Evolutionary conservation across 768 basidiomycete genomes (phyloP).

Genomic region (Ramaria sp.): DNA sequence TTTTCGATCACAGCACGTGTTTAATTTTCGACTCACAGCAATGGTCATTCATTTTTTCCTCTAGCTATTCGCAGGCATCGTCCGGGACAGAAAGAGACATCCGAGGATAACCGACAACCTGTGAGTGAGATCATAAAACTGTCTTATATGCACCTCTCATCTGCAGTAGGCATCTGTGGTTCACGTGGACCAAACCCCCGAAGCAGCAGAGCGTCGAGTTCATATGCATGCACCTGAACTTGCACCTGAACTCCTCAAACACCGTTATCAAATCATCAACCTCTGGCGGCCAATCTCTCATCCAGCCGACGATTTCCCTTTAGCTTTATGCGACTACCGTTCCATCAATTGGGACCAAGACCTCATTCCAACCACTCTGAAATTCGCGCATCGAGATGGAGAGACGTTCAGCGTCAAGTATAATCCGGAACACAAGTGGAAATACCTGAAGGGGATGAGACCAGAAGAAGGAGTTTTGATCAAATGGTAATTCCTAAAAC

Average conservation of each 20-base stretch:
- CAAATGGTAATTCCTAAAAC: constrained; percentile 37
- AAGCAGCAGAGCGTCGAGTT: constrained; percentile 36
- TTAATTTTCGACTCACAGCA: constrained; percentile 61
- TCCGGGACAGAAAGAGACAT: constrained; percentile 35
- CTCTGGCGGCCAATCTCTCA: no score
- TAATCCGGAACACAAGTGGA: no score
- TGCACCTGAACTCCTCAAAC: no score
- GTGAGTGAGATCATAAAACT: no score
- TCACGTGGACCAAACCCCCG: no score
- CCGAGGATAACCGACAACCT: constrained; percentile 17
- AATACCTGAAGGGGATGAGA: no score
- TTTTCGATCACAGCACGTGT: constrained; percentile 41
- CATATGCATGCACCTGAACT: constrained; percentile 37
- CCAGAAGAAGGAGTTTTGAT: constrained; percentile 41
- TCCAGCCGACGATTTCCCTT: no score
- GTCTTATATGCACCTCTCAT: background rate
- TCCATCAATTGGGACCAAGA: no score
- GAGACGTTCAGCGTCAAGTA: no score
- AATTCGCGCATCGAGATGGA: constrained; percentile 40
- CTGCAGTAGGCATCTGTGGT: constrained; percentile 14
- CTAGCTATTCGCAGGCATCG: constrained; percentile 42
- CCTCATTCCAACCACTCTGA: no score
- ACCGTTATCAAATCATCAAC: no score
- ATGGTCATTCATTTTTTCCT: constrained; percentile 15
- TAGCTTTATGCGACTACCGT: no score